Conservation (phyloP, 176 grass and related monocot genomes). For the Oryza nivara region DNA sequence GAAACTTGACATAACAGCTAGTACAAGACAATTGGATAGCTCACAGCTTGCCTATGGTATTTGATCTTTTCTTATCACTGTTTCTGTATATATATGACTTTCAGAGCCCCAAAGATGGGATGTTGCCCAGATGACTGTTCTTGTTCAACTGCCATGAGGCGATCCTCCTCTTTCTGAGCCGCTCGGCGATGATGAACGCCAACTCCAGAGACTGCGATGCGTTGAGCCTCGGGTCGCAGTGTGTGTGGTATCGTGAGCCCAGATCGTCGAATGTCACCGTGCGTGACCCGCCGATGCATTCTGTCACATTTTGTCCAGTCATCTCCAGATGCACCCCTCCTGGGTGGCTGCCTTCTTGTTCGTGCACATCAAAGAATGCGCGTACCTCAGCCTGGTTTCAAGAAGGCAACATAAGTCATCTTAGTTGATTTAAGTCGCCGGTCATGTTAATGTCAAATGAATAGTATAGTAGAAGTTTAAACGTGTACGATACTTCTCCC, state of each 20-base stretch:
- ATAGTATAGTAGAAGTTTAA: constrained; percentile 35
- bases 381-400: constrained; percentile 72
- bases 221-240: constrained; percentile 85
- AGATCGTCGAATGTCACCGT: constrained; percentile 73
- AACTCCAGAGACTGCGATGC: constrained; percentile 91
- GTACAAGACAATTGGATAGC: not conserved
- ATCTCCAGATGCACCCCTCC: constrained; percentile 84
- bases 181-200: constrained; percentile 70
- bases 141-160: constrained; percentile 50
- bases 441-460: not conserved
- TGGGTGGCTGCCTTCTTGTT: constrained; percentile 83
- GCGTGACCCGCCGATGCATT: constrained; percentile 77
- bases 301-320: constrained; percentile 86
- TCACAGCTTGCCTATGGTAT: not conserved
- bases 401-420: constrained; percentile 5
- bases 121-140: constrained; percentile 26
- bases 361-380: constrained; percentile 81
- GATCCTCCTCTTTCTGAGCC: constrained; percentile 73
- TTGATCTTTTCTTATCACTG: not conserved
- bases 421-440: constrained; percentile 8
- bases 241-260: constrained; percentile 68
- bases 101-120: constrained; percentile 56
- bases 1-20: constrained; percentile 24
- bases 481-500: not conserved
- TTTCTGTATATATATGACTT: not conserved